Base-by-base conservation (phyloP, 2,329 filamentous ascomycete species). In the Waltergamsia citrina region DNA sequence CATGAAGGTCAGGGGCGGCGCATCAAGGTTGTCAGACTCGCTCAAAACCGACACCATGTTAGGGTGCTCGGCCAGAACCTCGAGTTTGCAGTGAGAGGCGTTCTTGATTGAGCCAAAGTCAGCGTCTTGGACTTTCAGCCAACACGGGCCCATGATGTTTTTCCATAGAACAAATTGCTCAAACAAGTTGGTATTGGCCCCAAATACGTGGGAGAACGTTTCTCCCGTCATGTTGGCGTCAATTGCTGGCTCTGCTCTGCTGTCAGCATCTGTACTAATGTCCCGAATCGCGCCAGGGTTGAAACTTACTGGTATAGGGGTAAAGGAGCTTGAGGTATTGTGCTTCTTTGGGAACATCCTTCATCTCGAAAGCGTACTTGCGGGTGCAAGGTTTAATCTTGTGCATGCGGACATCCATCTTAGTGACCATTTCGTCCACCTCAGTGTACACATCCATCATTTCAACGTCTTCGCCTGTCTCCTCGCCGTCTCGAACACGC, bases 91-190 rank as follows among this genome's bases (percentile, higher is more conserved):
- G 74, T 93, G 92, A 1, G 92, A 98, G 9, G 87, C 84, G 47
- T 95, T 95, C 57, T 86, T 90, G 44, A 96, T 70, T 6, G 82
- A 69, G 14, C 73, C 71, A 52, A 94, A 95, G 54, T 95, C 80
- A 20, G 84, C 84, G 44, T 83, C 81, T 43, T 87, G 74, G 36
- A 98, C 92, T 52, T 81, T 88, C 29, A 98, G 72, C 92, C 92
- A 98, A 56, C 92, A 96, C 20, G 92, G 92, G 2, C 92, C 92
- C 90, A 95, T 98, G 47, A 98, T 85, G 52, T 94, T 94, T 63
- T 95, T 96, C 84, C 88, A 95, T 5, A 98, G 70, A 15, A 98
- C 92, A 52, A 98, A 98, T 48, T 98, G 92, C 59, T 98, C 92
- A 47, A 98, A 98, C 1, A 98, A 69, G 2, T 85, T 78, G 0